A percentile compares a stretch with the other conserved stretches of the same genome.
These are phyloP conservation scores for Talaromyces sp. DNA, from an alignment of 2,329 filamentous ascomycete species.

Conservation along the genomic window DNA sequence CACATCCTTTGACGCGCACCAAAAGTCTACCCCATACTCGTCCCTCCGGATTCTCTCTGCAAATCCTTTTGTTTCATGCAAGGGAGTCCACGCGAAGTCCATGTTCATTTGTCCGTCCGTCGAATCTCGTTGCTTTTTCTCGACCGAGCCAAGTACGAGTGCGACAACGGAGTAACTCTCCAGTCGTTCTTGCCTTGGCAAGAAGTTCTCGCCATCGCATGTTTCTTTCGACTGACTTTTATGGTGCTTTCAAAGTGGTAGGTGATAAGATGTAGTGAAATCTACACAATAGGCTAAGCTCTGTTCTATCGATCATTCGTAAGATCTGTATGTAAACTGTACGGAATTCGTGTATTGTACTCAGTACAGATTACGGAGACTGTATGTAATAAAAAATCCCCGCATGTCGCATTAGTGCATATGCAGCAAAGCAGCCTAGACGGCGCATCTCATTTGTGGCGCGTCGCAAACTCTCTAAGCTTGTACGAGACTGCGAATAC, in stretches of 20 bases:
- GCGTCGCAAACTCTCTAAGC: not conserved
- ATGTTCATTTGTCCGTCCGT: slow-evolving; percentile 12
- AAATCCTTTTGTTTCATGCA: slow-evolving; percentile 16
- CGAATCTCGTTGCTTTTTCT: slow-evolving; percentile 7
- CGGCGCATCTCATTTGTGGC: slow-evolving; percentile 7
- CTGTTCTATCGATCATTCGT: not conserved
- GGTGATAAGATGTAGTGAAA: not conserved
- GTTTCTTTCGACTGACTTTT: not conserved
- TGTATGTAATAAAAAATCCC: not conserved
- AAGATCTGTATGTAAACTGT: not conserved
- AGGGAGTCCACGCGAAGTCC: slow-evolving; percentile 19
- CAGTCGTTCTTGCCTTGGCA: not conserved
- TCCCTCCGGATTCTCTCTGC: slow-evolving; percentile 11
- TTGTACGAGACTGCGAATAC: not conserved
- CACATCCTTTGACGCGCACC: slow-evolving; percentile 1
- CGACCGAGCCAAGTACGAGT: not conserved
- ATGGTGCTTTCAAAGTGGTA: not conserved
- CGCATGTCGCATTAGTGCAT: slow-evolving; percentile 17
- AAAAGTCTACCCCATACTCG: slow-evolving; percentile 15
- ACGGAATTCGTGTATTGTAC: not conserved
- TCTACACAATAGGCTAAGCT: not conserved
- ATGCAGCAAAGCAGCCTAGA: slow-evolving; percentile 9
- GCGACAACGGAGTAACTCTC: slow-evolving; percentile 2
- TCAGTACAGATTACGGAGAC: not conserved
- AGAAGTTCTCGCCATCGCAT: not conserved